Conservation (phyloP, 2,329 filamentous ascomycete genomes). For the Fusarium sambucinum region DNA sequence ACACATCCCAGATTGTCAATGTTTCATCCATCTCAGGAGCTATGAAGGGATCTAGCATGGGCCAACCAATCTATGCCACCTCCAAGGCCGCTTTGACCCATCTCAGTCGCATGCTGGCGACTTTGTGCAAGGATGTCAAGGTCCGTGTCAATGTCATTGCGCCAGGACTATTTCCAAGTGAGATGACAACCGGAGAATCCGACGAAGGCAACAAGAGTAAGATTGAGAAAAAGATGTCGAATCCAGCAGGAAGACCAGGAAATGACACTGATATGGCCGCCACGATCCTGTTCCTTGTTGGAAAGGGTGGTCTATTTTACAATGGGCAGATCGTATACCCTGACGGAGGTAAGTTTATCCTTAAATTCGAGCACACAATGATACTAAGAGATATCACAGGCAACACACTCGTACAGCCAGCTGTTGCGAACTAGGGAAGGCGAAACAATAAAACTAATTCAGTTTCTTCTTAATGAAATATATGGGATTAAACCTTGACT, state of each 20-base stretch:
- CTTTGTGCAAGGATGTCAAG: constrained; percentile 14
- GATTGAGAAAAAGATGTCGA: constrained; percentile 2
- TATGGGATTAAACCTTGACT: background rate
- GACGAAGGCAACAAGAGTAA: constrained; percentile 10
- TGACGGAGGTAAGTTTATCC: background rate
- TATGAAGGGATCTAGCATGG: constrained; percentile 11
- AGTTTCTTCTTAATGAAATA: background rate
- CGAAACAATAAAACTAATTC: background rate
- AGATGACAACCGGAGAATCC: constrained; percentile 11
- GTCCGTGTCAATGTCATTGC: constrained; percentile 19
- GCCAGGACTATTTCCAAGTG: constrained; percentile 1
- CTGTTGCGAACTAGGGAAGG: background rate
- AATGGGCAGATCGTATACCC: constrained; percentile 18
- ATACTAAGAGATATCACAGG: background rate
- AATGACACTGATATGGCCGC: constrained; percentile 19
- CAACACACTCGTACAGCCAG: background rate
- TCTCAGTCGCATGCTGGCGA: constrained; percentile 20
- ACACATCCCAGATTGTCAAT: background rate
- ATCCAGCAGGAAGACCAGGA: constrained; percentile 5
- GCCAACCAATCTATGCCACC: background rate
- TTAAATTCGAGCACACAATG: accelerated
- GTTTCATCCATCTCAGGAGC: background rate
- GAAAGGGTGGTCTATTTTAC: constrained; percentile 16
- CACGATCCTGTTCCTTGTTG: constrained; percentile 6
- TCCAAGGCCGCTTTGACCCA: constrained; percentile 14